Base-by-base conservation (phyloP, 164 flowering plant genomes). In the Vitis cinerea region DNA sequence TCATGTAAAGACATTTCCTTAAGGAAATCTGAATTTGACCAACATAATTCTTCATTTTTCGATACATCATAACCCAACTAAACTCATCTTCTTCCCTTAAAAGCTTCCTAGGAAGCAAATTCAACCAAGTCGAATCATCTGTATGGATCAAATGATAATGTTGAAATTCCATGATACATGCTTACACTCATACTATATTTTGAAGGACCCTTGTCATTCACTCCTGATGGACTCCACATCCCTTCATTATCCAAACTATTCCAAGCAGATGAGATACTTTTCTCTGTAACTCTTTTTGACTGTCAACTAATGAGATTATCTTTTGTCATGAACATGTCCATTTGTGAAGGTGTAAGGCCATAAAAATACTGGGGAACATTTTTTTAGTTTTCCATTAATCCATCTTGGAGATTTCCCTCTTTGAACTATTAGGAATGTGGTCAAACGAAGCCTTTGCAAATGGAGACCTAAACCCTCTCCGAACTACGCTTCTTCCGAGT, bases 301-400 rank as follows among this genome's bases (percentile, higher is more conserved):
- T 87, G 98, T 50, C 90, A 77, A 7, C 75, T 65, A 16, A 80
- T 63, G 15, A 92, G 97, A 77, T 77, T 90, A 80, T 91, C 92
- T 75, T 87, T 93, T 11, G 90, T 90, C 94, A 85, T 85, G 84
- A 95, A 93, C 94, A 91, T 88, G 83, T 87, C 92, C 89, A 95
- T 80, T 71, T 95, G 96, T 69, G 97, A 84, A 19, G 97, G 80
- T 66, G 75, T 56, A 51, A 95, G 95, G 55, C 98, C 99, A 75
- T 89, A 93, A 16, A 95, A 85, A 70, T 71, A 70, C 50, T 83
- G 68, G 0, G 98, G 98, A 14, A 62, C 85, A 78, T 85, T 91
- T 83, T 91, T 93, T 78, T 68, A 93, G 73, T 95, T 93, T 11
- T 91, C 90, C 88, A 82, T 84, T 82, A 93, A 9, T 75, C 97